Evolutionary conservation across 345 rosid genomes (phyloP).

Genomic region (Syzygium jambos): DNA sequence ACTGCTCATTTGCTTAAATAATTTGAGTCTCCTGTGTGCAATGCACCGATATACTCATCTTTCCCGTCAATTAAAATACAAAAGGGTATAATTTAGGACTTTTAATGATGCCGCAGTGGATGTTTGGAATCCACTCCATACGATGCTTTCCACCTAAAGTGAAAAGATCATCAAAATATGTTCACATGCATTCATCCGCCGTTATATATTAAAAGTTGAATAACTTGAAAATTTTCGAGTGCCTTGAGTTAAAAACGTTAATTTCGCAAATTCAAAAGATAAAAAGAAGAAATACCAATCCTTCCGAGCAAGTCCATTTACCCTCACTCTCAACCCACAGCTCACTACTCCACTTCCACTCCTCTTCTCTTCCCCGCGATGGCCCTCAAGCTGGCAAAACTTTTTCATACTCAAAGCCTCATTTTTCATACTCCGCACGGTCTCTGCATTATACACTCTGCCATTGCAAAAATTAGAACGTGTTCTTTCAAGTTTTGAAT

Average conservation of each 20-base stretch:
- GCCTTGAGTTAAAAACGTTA: background rate
- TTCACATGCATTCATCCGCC: background rate
- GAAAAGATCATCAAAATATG: background rate
- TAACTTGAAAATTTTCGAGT: background rate
- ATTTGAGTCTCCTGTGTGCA: background rate
- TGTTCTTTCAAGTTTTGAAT: background rate
- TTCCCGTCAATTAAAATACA: background rate
- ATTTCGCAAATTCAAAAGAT: background rate
- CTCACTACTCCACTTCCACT: background rate
- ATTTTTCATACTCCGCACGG: background rate
- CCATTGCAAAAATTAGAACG: constrained; percentile 44
- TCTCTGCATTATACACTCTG: background rate
- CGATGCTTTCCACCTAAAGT: background rate
- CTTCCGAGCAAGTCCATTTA: background rate
- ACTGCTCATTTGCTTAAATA: background rate
- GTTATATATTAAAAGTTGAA: background rate
- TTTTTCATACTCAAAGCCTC: background rate
- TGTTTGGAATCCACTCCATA: background rate
- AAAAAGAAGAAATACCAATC: background rate
- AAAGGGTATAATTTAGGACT: background rate
- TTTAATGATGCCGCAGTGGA: background rate
- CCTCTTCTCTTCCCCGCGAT: background rate
- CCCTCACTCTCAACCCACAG: background rate
- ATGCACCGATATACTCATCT: background rate
- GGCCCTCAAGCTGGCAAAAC: background rate